Percentiles rank a stretch among this genome's conserved stretches.
Conservation (phyloP, 1,284 basidiomycete species). For the Agroathelia rolfsii region DNA sequence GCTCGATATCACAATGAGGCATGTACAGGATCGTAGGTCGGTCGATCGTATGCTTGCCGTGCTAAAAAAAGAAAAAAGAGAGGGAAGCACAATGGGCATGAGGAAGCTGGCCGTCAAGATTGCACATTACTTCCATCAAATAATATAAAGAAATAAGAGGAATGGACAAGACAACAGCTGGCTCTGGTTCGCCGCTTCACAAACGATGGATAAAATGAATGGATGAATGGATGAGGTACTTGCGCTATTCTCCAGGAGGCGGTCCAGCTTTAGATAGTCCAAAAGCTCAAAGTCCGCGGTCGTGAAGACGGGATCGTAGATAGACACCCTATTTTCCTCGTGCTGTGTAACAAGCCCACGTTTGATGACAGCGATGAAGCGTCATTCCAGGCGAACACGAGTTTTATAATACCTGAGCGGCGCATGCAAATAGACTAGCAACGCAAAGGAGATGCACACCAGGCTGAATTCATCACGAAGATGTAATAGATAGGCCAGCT, state of each 20-base stretch:
- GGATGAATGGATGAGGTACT: conserved; percentile 20
- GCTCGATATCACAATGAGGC: conserved; percentile 65
- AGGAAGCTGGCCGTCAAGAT: conserved; percentile 14
- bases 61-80: too few species aligned
- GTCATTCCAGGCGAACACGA: too few species aligned
- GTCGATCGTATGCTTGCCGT: too few species aligned
- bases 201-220: conserved; percentile 9
- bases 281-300: conserved; percentile 45
- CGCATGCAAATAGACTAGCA: too few species aligned
- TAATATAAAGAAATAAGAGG: too few species aligned
- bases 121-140: too few species aligned
- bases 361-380: too few species aligned
- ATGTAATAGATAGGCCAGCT: conserved; percentile 54
- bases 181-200: too few species aligned
- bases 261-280: conserved; percentile 34
- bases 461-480: conserved; percentile 41
- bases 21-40: conserved; percentile 64
- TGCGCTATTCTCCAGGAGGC: conserved; percentile 43
- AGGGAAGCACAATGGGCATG: too few species aligned
- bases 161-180: too few species aligned
- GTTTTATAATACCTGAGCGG: too few species aligned
- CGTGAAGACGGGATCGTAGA: conserved; percentile 67
- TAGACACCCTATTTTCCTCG: conserved; percentile 30
- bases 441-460: conserved; percentile 34
- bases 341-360: conserved; percentile 29